Evolutionary conservation across 306 rosid species (phyloP), one percentile per base, ranked within the genome.

Genomic region (Begonia loranthoides): DNA sequence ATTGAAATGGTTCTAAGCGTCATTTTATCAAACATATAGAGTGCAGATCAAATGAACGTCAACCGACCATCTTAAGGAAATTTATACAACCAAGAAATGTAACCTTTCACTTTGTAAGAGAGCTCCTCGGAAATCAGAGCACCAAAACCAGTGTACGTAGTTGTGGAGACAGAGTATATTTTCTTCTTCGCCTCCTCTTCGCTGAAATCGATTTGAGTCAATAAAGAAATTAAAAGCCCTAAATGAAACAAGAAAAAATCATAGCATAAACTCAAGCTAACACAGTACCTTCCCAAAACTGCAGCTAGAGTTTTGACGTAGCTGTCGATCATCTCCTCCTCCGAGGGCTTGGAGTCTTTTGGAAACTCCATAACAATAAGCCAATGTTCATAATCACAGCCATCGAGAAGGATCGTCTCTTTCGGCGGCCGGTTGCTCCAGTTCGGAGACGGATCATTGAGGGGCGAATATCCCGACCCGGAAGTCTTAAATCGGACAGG

Each of bases 331-430:
- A 90, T 90, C 51, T 80, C 86, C 15, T 80, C 86, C 17, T 90
- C 97, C 9, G 94, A 76, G 62, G 86, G 95, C 64, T 82, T 85
- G 6, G 80, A 77, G 13, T 74, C 57, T 1, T 65, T 53, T 0
- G 87, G 68, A 62, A 85, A 90, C 69, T 85, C 97, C 86, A 90
- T 57, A 17, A 85, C 76, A 16, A 89, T 68, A 51, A 89, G 94
- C 97, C 97, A 85, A 56, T 89, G 97, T 67, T 89, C 87, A 68
- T 85, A 85, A 47, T 89, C 97, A 47, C 97, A 89, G 49, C 97
- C 97, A 65, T 82, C 90, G 4, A 89, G 90, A 36, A 89, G 83
- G 63, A 89, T 79, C 19, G 94, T 82, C 45, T 85, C 95, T 76
- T 80, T 85, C 1, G 89, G 87, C 1, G 95, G 95, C 13, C 94